Base-by-base conservation (phyloP, 768 basidiomycete genomes). In the Epithele typhae region DNA sequence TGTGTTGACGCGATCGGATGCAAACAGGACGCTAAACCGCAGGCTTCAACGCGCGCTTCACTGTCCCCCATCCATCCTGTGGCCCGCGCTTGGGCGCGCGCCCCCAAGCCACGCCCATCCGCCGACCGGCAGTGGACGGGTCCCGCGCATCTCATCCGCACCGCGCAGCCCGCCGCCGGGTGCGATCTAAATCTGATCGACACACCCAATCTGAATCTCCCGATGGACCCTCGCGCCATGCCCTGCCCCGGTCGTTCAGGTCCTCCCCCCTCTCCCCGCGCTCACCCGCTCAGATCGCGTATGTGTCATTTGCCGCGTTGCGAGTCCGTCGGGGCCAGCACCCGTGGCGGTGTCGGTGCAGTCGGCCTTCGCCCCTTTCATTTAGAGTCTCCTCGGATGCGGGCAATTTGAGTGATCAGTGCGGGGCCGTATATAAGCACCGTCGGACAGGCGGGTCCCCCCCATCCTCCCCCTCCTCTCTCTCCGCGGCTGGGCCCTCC, bases 131-230 rank as follows among this genome's bases (percentile, higher is more conserved):
- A n/a, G n/a, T n/a, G n/a, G n/a, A n/a, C n/a, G n/a, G n/a, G n/a
- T n/a, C n/a, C n/a, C n/a, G n/a, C n/a, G n/a, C n/a, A n/a, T n/a
- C n/a, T n/a, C n/a, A n/a, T n/a, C n/a, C n/a, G n/a, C n/a, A n/a
- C n/a, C n/a, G n/a, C n/a, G n/a, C n/a, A n/a, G n/a, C n/a, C n/a
- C n/a, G n/a, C n/a, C n/a, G n/a, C n/a, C n/a, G n/a, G n/a, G n/a
- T n/a, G n/a, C n/a, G n/a, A n/a, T n/a, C n/a, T n/a, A n/a, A 32
- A 46, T 34, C 45, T 24, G 27, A 46, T 51, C 50, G 37, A n/a
- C 24, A 34, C 45, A 43, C 45, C 21, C 45, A 34, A 46, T 51
- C 50, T 51, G 40, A 34, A 46, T 51, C 50, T 51, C 35, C 43
- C 48, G 48, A 50, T 50, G 24, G 38, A n/a, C 14, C n/a, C n/a